Percentiles rank a stretch among this genome's conserved stretches.
Conservation (phyloP, 1,139 yeast species). For the Zhuliangozyma parablackwelliae region DNA sequence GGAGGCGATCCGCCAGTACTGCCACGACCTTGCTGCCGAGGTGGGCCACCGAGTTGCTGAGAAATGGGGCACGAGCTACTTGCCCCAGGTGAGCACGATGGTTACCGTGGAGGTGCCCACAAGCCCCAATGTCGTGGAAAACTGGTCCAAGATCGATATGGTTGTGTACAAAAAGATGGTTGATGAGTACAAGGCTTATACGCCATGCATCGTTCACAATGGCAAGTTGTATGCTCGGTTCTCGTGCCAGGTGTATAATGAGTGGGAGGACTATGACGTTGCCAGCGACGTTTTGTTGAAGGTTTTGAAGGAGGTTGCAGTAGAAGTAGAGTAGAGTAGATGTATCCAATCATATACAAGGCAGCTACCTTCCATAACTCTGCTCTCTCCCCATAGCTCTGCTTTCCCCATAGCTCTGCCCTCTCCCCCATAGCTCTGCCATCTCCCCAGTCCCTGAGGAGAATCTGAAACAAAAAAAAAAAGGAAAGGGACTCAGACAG, state of each 20-base stretch:
- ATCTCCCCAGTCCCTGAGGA: neutral
- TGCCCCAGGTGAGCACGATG: conserved; percentile 34
- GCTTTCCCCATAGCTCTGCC: too few species aligned
- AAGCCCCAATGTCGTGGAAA: too few species aligned
- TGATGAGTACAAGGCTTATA: conserved; percentile 34
- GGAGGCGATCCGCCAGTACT: conserved; percentile 45
- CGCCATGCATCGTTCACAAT: conserved; percentile 42
- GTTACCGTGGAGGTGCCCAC: conserved; percentile 36
- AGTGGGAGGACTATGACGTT: conserved; percentile 46
- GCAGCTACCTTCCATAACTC: too few species aligned
- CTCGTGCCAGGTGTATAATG: conserved; percentile 59
- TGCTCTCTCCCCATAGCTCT: too few species aligned
- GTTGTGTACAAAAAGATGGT: conserved; percentile 6
- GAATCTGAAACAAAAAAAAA: conserved; percentile 1
- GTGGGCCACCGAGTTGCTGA: conserved; percentile 35
- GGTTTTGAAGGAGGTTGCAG: conserved; percentile 1
- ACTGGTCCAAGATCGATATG: neutral
- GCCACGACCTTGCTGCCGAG: conserved; percentile 36
- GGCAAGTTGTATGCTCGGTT: conserved; percentile 46
- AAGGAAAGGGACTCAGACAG: neutral
- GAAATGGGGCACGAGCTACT: conserved; percentile 33
- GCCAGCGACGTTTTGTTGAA: conserved; percentile 32
- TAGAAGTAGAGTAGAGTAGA: too few species aligned
- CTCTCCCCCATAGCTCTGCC: too few species aligned
- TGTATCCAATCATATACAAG: too few species aligned